phyloP scores from a whole-genome alignment of 805 yeast genomes.

The Vanderwaltozyma yarrowii region DNA sequence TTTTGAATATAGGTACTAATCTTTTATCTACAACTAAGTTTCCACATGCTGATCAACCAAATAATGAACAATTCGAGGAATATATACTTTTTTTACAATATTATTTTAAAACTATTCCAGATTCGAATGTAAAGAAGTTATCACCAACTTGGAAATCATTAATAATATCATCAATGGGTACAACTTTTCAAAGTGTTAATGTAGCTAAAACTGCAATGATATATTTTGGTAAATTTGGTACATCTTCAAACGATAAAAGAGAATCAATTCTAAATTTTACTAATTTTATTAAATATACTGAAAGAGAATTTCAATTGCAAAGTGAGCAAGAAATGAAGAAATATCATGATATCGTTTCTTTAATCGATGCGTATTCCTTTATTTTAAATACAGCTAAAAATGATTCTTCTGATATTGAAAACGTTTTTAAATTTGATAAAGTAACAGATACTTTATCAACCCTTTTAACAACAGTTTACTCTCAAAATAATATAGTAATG shows the following conservation, averaged over 20 bases:
- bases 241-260: slow-evolving; percentile 12
- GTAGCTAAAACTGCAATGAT: slow-evolving; percentile 30
- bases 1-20: slow-evolving; percentile 9
- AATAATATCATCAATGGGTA: slow-evolving; percentile 29
- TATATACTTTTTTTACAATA: slow-evolving; percentile 23
- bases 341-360: slow-evolving; percentile 31
- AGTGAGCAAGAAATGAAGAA: slow-evolving; percentile 26
- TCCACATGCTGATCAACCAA: slow-evolving; percentile 35
- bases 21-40: slow-evolving; percentile 27
- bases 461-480: slow-evolving; percentile 12
- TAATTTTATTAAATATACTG: slow-evolving; percentile 34
- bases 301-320: slow-evolving; percentile 30
- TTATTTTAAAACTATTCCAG: slow-evolving; percentile 13
- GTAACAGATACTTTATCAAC: slow-evolving; percentile 5
- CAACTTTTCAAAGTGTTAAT: slow-evolving; percentile 37
- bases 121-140: slow-evolving; percentile 4
- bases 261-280: slow-evolving; percentile 28
- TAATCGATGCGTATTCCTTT: slow-evolving; percentile 19
- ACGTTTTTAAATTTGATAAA: slow-evolving; percentile 11
- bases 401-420: slow-evolving; percentile 7
- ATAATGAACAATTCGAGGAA: slow-evolving; percentile 25
- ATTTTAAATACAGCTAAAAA: slow-evolving; percentile 9
- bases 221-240: slow-evolving; percentile 16
- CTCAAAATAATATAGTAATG: neutral
- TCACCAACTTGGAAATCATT: slow-evolving; percentile 17